Conservation (phyloP, 192 early-diverging fungal species). For the Coemansia furcata region DNA sequence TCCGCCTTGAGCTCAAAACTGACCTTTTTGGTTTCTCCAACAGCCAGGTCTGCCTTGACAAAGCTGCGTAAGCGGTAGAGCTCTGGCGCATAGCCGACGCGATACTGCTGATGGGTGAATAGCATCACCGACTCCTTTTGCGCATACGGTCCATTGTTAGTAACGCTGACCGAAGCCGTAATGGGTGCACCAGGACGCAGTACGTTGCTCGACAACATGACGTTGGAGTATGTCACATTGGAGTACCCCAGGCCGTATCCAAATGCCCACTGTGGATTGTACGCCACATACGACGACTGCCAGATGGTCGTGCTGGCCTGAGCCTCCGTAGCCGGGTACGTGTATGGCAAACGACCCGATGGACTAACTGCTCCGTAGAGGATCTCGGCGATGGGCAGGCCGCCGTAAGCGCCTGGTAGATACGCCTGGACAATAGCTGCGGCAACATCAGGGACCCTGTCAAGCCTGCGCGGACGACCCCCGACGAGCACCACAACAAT, state of each 20-base stretch:
- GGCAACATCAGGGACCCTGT: conserved; percentile 38
- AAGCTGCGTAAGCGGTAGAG: conserved; percentile 54
- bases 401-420: conserved; percentile 63
- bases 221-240: conserved; percentile 48
- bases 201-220: conserved; percentile 21
- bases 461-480: conserved; percentile 58
- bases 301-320: conserved; percentile 44
- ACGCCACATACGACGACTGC: conserved; percentile 44
- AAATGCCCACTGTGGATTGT: conserved; percentile 57
- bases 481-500: conserved; percentile 57
- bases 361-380: conserved; percentile 60
- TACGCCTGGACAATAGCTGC: conserved; percentile 58
- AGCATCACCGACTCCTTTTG: conserved; percentile 56
- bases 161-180: conserved; percentile 35
- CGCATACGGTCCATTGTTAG: conserved; percentile 43
- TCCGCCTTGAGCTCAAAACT: conserved; percentile 33
- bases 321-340: conserved; percentile 56
- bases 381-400: conserved; percentile 58
- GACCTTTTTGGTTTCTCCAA: conserved; percentile 45
- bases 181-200: conserved; percentile 17
- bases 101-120: conserved; percentile 54
- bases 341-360: conserved; percentile 58
- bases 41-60: conserved; percentile 42
- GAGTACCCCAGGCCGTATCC: conserved; percentile 61
- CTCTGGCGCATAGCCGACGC: conserved; percentile 55